A percentile compares a stretch with the other conserved stretches of the same genome.
These are phyloP conservation scores for Byssochlamys sp. DNA, from an alignment of 2,329 filamentous ascomycete genomes.

Conservation along the genomic window DNA sequence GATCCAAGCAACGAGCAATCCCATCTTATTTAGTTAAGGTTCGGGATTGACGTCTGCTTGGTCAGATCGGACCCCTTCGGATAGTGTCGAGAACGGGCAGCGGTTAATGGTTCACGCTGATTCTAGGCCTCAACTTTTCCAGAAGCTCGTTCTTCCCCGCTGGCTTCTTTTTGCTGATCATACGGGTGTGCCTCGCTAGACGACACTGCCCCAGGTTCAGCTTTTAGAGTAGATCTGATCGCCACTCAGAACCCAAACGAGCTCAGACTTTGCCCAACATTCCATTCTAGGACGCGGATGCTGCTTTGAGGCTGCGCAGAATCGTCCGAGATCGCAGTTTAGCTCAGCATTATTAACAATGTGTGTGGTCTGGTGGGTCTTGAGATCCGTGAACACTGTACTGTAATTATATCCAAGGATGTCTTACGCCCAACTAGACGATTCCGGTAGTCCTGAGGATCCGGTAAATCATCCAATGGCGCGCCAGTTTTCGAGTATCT, in stretches of 20 bases:
- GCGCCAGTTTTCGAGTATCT: background rate
- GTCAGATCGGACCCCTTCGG: background rate
- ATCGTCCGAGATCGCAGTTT: background rate
- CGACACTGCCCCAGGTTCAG: background rate
- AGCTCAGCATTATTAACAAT: background rate
- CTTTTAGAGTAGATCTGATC: background rate
- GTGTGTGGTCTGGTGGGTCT: background rate
- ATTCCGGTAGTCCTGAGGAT: background rate
- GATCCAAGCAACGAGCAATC: background rate
- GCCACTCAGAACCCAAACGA: background rate
- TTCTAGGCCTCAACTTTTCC: background rate
- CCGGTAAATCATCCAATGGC: background rate
- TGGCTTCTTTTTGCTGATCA: background rate
- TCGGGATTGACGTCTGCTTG: background rate
- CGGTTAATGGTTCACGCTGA: background rate
- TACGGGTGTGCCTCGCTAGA: background rate
- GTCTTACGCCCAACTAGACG: background rate
- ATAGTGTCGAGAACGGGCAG: background rate
- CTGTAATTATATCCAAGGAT: background rate
- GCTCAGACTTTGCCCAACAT: background rate
- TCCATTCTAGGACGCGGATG: background rate
- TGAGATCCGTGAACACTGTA: background rate
- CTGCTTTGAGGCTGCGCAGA: background rate
- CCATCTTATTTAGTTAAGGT: background rate
- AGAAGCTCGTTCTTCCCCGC: background rate